Base-by-base conservation (phyloP, 228 moss, liverwort and hornwort species). In the Sphagnum fallax region DNA sequence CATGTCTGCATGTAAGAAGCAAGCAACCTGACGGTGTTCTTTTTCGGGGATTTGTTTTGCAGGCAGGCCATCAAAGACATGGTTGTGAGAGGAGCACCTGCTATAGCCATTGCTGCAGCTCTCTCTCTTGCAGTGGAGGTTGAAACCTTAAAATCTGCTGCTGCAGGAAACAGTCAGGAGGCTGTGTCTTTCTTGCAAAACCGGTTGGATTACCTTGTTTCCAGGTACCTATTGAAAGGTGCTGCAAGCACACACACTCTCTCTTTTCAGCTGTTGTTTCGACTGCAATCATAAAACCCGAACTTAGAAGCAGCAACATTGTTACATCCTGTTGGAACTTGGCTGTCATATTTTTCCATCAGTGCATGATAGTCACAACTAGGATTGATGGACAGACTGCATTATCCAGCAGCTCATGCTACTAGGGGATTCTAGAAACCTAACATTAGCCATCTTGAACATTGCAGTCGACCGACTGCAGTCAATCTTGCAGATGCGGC, bases 81-180 rank as follows among this genome's bases (percentile, higher is more conserved):
- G 92, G 89, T 96, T 8, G 96, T 93, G 61, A 88, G 91, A 5
- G 96, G 96, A 12, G 96, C 96, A 61, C 96, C 96, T 62, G 93
- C 93, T 50, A 96, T 96, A 49, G 96, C 93, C 53, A 91, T 96
- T 10, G 81, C 91, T 64, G 96, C 91, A 57, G 93, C 83, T 5
- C 91, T 96, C 16, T 72, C 93, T 61, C 73, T 96, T 63, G 96
- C 96, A 1, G 93, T 96, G 51, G 96, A 96, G 81, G 84, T 96
- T 52, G 76, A 75, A 52, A 73, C 70, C 51, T 67, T 85, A 69
- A 70, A 75, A 49, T 48, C 6, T 6, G 70, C 79, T 8, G 69
- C 72, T 50, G 68, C 78, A 48, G 88, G 85, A 78, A 74, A 77
- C 59, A 86, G 86, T 11, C 48, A 69, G 13, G 73, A 88, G 13